These are phyloP conservation scores for Clarkia xantiana DNA, from an alignment of 345 rosid species.

Conservation along the genomic window DNA sequence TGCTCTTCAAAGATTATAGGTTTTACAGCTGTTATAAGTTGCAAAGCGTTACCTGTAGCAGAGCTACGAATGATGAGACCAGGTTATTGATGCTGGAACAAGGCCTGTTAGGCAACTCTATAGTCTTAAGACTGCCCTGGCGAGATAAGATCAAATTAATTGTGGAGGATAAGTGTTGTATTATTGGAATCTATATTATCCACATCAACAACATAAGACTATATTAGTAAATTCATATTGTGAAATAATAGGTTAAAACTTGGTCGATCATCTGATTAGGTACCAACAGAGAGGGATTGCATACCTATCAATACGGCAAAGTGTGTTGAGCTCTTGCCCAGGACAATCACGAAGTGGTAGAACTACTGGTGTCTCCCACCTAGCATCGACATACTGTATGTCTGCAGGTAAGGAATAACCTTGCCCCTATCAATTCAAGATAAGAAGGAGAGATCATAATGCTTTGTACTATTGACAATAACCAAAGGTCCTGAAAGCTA, in stretches of 20 bases:
- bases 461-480: too few relatives aligned
- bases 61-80: constrained; percentile 67
- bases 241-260: background rate
- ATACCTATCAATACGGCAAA: constrained; percentile 68
- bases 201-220: too few relatives aligned
- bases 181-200: background rate
- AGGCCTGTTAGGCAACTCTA: constrained; percentile 26
- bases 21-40: background rate
- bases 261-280: background rate
- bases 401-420: constrained; percentile 96
- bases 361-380: constrained; percentile 71
- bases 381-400: constrained; percentile 76
- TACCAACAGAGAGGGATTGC: constrained; percentile 8
- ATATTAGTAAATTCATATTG: background rate
- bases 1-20: background rate
- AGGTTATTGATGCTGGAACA: constrained; percentile 57
- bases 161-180: constrained; percentile 11
- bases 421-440: constrained; percentile 46
- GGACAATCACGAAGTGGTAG: constrained; percentile 87
- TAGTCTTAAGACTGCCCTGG: constrained; percentile 73
- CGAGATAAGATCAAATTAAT: constrained; percentile 28
- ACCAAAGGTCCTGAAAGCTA: too few relatives aligned
- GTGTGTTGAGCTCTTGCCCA: constrained; percentile 45
- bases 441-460: background rate
- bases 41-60: constrained; percentile 47